Conservation (phyloP, 208 protist species). For the Acanthamoeba healyi region DNA sequence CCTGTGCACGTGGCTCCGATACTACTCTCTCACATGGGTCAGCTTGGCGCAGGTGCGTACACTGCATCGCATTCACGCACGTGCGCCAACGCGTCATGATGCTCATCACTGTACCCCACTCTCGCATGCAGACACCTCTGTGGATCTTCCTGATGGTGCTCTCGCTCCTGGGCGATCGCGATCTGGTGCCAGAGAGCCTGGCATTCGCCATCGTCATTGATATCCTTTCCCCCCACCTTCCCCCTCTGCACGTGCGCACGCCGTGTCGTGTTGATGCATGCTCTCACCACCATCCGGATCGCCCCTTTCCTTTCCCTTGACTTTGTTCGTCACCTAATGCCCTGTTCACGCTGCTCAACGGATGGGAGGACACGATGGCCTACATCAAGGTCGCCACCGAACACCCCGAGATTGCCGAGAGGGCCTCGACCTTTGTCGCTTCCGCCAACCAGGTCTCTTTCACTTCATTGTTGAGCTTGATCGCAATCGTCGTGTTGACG, state of each 20-base stretch:
- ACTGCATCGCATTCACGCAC: too few species aligned
- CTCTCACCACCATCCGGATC: too few species aligned
- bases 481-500: not conserved
- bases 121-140: conserved; percentile 8
- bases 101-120: too few species aligned
- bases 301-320: not conserved
- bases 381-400: conserved; percentile 47
- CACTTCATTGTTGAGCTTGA: too few species aligned
- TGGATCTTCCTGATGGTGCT: conserved; percentile 50
- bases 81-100: too few species aligned
- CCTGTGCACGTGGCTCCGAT: not conserved
- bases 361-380: conserved; percentile 33
- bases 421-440: conserved; percentile 30
- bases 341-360: conserved; percentile 39
- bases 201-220: conserved; percentile 35
- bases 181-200: not conserved
- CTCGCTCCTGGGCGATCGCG: not conserved
- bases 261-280: too few species aligned
- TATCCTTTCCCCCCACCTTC: conserved; percentile 16
- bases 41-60: conserved; percentile 22
- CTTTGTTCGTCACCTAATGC: conserved; percentile 20
- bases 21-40: not conserved
- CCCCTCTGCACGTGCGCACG: not conserved
- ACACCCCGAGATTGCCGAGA: not conserved
- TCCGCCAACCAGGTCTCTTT: conserved; percentile 59